phyloP scores from a whole-genome alignment of 1,284 basidiomycete genomes.

The Microbotryum scabiosae region DNA sequence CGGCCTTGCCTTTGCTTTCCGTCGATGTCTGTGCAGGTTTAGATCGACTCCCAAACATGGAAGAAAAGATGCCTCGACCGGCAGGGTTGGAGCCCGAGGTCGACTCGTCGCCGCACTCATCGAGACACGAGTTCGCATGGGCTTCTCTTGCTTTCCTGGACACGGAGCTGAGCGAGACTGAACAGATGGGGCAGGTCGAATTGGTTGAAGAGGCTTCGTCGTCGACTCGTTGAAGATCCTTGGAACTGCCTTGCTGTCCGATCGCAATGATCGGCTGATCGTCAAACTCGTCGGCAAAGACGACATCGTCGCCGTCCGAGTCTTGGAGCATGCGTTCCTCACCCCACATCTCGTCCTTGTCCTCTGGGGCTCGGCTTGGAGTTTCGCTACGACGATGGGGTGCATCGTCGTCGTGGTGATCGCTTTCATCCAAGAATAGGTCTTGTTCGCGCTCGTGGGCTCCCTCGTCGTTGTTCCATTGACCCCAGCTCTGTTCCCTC shows the following conservation, averaged over 20 bases:
- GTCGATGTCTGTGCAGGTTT: slow-evolving; percentile 27
- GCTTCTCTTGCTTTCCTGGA: background rate
- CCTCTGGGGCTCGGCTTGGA: background rate
- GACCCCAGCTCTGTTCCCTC: slow-evolving; percentile 37
- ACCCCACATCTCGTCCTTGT: slow-evolving; percentile 1
- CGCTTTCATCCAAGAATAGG: no score
- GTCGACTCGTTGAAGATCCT: background rate
- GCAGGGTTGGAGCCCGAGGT: slow-evolving; percentile 1
- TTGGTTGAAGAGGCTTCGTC: background rate
- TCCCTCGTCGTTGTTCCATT: background rate
- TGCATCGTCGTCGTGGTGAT: slow-evolving; percentile 36
- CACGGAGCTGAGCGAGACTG: background rate
- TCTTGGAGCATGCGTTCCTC: slow-evolving; percentile 36
- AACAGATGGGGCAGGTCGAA: background rate
- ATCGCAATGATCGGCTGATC: slow-evolving; percentile 11
- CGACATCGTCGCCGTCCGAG: slow-evolving; percentile 5
- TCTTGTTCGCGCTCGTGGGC: no score
- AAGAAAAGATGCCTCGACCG: no score
- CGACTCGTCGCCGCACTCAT: no score
- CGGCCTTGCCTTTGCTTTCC: background rate
- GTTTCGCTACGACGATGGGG: background rate
- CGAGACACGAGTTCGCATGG: no score
- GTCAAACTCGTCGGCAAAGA: slow-evolving; percentile 9
- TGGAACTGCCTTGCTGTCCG: background rate
- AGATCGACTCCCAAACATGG: slow-evolving; percentile 3